Conservation (phyloP, 2,329 filamentous ascomycete genomes). For the Penicillium verrucosum region DNA sequence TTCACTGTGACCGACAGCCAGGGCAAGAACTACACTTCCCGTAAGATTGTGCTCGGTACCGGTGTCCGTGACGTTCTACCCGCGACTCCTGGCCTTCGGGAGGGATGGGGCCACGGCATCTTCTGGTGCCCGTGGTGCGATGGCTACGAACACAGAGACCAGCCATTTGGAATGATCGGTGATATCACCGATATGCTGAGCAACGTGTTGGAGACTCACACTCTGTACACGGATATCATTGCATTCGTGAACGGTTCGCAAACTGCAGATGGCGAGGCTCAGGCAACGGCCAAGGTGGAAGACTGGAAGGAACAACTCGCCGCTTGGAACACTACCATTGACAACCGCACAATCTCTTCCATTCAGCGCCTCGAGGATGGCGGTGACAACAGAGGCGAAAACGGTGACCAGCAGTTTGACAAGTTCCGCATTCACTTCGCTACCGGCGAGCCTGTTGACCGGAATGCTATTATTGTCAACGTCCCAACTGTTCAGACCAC, state of each 20-base stretch:
- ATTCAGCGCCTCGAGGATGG: constrained; percentile 49
- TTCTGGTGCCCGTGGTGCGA: constrained; percentile 67
- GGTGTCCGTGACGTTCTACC: constrained; percentile 57
- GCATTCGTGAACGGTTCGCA: constrained; percentile 61
- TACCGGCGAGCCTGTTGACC: constrained; percentile 45
- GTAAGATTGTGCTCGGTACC: constrained; percentile 58
- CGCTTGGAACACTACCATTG: constrained; percentile 51
- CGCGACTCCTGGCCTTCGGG: constrained; percentile 51
- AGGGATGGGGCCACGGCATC: constrained; percentile 59
- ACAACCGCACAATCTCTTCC: constrained; percentile 54
- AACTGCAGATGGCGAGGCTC: constrained; percentile 43
- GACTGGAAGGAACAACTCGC: constrained; percentile 52
- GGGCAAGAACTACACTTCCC: constrained; percentile 44
- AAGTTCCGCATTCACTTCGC: constrained; percentile 55
- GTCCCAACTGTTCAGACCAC: constrained; percentile 51
- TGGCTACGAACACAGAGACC: constrained; percentile 60
- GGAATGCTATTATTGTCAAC: constrained; percentile 53
- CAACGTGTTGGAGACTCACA: constrained; percentile 52
- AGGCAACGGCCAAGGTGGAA: constrained; percentile 42
- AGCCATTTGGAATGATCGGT: constrained; percentile 54
- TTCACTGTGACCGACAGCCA: constrained; percentile 46
- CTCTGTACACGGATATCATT: constrained; percentile 55
- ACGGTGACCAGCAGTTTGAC: constrained; percentile 47
- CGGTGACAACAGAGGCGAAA: constrained; percentile 24
- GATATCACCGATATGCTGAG: constrained; percentile 45